A percentile compares a stretch with the other conserved stretches of the same genome.
Conservation (phyloP, 2,329 filamentous ascomycete genomes). For the Chrysoporthe austroafricana region DNA sequence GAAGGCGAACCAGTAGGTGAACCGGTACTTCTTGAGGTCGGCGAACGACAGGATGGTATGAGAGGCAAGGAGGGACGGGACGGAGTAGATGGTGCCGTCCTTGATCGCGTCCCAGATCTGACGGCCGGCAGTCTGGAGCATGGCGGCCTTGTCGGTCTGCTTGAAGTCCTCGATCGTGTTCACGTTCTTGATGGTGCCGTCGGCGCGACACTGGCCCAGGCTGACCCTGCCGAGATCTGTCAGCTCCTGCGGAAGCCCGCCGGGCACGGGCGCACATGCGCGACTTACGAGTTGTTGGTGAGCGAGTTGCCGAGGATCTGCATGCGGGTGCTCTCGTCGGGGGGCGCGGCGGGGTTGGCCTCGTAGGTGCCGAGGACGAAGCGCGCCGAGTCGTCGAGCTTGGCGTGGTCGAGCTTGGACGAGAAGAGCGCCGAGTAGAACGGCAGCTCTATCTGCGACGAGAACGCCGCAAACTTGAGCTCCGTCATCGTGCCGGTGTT, state of each 20-base stretch:
- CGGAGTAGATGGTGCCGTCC: slow-evolving; percentile 94
- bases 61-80: slow-evolving; percentile 86
- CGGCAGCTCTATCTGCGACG: slow-evolving; percentile 90
- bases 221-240: slow-evolving; percentile 57
- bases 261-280: neutral
- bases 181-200: slow-evolving; percentile 93
- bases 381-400: slow-evolving; percentile 90
- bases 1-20: slow-evolving; percentile 98
- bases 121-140: slow-evolving; percentile 77
- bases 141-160: slow-evolving; percentile 75
- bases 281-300: slow-evolving; percentile 76
- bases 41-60: slow-evolving; percentile 91
- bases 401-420: slow-evolving; percentile 95
- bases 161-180: slow-evolving; percentile 96
- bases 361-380: slow-evolving; percentile 89
- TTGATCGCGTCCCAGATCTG: slow-evolving; percentile 98
- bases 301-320: slow-evolving; percentile 88
- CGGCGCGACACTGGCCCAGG: slow-evolving; percentile 76
- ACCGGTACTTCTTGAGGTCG: slow-evolving; percentile 95
- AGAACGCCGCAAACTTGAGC: slow-evolving; percentile 81
- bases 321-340: slow-evolving; percentile 82
- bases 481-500: slow-evolving; percentile 50
- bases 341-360: slow-evolving; percentile 70
- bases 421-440: slow-evolving; percentile 94
- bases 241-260: slow-evolving; percentile 15